These are phyloP conservation scores for Monilinia fructigena DNA, from an alignment of 2,329 filamentous ascomycete species.

Conservation along the genomic window DNA sequence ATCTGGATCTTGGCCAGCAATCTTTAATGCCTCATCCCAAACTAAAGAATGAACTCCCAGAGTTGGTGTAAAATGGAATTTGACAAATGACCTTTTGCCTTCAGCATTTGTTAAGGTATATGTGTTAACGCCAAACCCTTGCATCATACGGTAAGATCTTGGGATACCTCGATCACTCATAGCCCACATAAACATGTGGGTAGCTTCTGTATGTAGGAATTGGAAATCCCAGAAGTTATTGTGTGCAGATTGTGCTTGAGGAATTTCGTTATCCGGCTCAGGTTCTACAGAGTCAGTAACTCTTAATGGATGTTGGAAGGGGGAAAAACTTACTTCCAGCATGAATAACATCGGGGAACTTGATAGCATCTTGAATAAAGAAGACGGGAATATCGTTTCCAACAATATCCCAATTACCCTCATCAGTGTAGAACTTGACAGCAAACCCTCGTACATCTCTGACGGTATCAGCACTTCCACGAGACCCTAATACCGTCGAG, in stretches of 20 bases:
- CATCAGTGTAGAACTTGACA: conserved; percentile 73
- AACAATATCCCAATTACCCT: conserved; percentile 75
- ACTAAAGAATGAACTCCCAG: conserved; percentile 70
- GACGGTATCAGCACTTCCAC: conserved; percentile 76
- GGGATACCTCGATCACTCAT: conserved; percentile 75
- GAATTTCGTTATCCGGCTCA: conserved; percentile 67
- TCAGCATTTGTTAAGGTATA: conserved; percentile 67
- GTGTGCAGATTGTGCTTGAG: conserved; percentile 68
- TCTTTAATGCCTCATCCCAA: conserved; percentile 70
- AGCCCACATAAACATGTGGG: conserved; percentile 77
- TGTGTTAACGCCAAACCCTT: conserved; percentile 82
- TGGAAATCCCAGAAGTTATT: conserved; percentile 79
- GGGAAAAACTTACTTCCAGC: conserved; percentile 39
- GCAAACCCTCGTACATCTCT: conserved; percentile 82
- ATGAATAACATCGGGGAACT: conserved; percentile 67
- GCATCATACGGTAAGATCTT: conserved; percentile 78
- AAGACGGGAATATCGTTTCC: conserved; percentile 75
- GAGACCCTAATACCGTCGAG: conserved; percentile 73
- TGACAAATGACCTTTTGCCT: conserved; percentile 70
- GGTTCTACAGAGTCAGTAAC: conserved; percentile 52
- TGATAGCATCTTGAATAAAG: conserved; percentile 74
- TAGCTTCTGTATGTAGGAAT: conserved; percentile 66
- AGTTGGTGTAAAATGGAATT: conserved; percentile 74
- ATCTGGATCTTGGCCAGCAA: conserved; percentile 69
- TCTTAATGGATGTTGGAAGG: conserved; percentile 18